Evolutionary conservation across 106 monocot species (phyloP), one percentile per base, ranked within the genome.

Genomic region (Dendrobium officinale): DNA sequence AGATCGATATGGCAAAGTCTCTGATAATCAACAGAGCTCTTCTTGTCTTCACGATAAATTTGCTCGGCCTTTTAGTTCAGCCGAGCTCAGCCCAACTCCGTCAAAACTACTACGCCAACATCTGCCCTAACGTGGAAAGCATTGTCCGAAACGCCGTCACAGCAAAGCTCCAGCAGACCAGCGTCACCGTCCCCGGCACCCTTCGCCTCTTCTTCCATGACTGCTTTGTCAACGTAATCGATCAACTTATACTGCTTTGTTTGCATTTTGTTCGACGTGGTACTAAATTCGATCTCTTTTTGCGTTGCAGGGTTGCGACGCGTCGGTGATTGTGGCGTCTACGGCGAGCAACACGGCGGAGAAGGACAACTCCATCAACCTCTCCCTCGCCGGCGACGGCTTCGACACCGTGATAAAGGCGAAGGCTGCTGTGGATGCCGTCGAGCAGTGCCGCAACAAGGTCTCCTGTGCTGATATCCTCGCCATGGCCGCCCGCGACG

Each of bases 141-240:
- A 86, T 91, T 66, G 91, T 88, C 42, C 72, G 82, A 9, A 61
- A 56, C 45, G 86, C 43, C 49, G 91, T 91, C 43, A 61, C 31
- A 3, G 10, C 11, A 42, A 91, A 88, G 19, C 76, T 86, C 64
- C 33, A 77, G 42, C 88, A 91, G 83, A 91, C 91, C 6, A 83
- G 81, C 66, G 81, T 86, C 79, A 86, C 91, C 80, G 80, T 83
- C 9, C 91, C 91, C 7, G 86, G 80, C 81, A 86, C 88, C 41
- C 88, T 91, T 55, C 86, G 91, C 20, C 88, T 91, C 51, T 91
- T 88, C 83, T 88, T 88, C 82, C 91, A 91, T 42, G 86, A 91
- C 55, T 91, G 91, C 86, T 82, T 86, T 48, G 86, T 86, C 44
- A 42, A 77, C 31, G 81, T 81, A 42, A 22, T 78, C 37, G 26